Evolutionary conservation across 2,329 filamentous ascomycete species (phyloP).

Genomic region (Ophiostoma fasciatum): DNA sequence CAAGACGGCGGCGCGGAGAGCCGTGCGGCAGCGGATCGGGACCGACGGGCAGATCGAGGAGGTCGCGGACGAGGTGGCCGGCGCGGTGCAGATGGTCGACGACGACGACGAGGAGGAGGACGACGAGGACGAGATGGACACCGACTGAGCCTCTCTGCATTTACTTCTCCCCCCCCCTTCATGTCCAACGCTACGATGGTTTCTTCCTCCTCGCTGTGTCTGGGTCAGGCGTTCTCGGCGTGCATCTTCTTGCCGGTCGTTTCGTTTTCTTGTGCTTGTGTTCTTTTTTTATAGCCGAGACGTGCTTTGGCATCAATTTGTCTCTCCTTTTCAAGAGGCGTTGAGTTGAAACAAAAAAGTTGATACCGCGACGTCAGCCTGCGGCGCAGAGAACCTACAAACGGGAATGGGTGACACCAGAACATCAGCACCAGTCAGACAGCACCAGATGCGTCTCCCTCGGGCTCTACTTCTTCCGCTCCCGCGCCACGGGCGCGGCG

Average conservation of each 20-base stretch:
- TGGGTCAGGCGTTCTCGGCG: constrained; percentile 7
- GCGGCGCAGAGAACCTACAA: no score
- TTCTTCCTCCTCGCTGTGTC: neutral
- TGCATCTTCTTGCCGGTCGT: constrained; percentile 2
- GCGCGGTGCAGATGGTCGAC: constrained; percentile 8
- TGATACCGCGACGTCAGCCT: no score
- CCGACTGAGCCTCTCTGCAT: constrained; percentile 2
- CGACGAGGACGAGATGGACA: constrained; percentile 9
- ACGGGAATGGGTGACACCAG: no score
- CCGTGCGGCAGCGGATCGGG: constrained; percentile 21
- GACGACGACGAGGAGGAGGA: constrained; percentile 10
- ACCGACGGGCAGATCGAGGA: constrained; percentile 25
- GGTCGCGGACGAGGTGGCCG: constrained; percentile 13
- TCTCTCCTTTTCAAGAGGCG: no score
- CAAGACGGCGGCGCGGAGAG: constrained; percentile 20
- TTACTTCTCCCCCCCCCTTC: neutral
- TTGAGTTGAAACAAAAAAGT: neutral
- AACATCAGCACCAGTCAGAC: no score
- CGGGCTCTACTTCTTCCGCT: constrained; percentile 5
- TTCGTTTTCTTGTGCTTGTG: neutral
- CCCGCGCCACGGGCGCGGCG: constrained; percentile 1
- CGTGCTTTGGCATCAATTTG: no score
- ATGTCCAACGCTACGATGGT: no score
- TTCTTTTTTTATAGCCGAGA: neutral
- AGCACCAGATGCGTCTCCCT: neutral